Conservation (phyloP, 345 rosid species). For the Salix udensis region DNA sequence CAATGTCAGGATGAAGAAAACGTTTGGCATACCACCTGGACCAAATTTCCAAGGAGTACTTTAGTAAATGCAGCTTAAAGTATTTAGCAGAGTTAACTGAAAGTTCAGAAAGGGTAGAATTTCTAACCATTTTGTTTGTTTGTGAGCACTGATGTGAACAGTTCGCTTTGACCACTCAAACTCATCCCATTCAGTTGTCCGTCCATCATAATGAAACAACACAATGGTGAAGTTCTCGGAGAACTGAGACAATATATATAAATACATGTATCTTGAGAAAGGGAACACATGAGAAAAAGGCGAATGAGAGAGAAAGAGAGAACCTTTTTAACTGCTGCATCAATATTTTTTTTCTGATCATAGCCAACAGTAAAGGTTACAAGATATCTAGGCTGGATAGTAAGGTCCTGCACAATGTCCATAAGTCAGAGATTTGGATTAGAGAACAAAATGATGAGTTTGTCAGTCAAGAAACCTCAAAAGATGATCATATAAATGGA, state of each 20-base stretch:
- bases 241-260: conserved; percentile 45
- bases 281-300: not conserved
- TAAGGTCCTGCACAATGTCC: conserved; percentile 67
- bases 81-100: not conserved
- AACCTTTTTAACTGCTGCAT: conserved; percentile 83
- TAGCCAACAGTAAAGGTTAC: conserved; percentile 90
- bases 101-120: conserved; percentile 8
- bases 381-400: conserved; percentile 58
- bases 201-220: conserved; percentile 91
- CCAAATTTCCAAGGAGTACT: conserved; percentile 6
- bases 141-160: conserved; percentile 74
- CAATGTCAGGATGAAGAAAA: conserved; percentile 91
- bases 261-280: not conserved
- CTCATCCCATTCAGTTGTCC: conserved; percentile 78
- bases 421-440: conserved; percentile 14
- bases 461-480: not conserved
- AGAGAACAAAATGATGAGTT: conserved; percentile 7
- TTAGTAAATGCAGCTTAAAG: conserved; percentile 9
- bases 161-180: conserved; percentile 94
- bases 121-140: conserved; percentile 90
- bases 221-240: conserved; percentile 83
- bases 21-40: conserved; percentile 95
- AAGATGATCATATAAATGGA: not conserved
- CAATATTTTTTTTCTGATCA: conserved; percentile 68
- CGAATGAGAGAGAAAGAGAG: not conserved